Evolutionary conservation across 352 stramenopile species (phyloP), one percentile per base, ranked within the genome.

Genomic region (Plasmopara halstedii): DNA sequence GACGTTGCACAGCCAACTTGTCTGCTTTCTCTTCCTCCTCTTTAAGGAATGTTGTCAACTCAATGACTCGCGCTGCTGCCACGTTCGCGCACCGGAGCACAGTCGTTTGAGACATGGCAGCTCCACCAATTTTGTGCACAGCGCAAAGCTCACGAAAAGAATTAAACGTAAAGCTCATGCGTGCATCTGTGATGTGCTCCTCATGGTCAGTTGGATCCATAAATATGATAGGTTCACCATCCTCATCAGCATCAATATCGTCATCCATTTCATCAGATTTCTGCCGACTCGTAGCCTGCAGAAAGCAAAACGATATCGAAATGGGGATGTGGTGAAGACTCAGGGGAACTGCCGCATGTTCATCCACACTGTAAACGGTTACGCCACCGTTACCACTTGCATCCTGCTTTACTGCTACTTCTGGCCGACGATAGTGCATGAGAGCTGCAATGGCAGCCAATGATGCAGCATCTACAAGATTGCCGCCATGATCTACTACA

Each of bases 291-390:
- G 42, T 39, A 53, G 38, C 19, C 45, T 85, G 58, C 18, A 90
- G 44, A 27, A 90, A 87, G 62, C 76, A 82, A 45, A 97, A 98
- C n/a, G 88, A 97, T 41, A 97, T 83, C 18, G 85, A 96, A 33
- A 98, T 77, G n/a, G 94, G 94, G 26, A 95, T 90, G 70, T 98
- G 94, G 72, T 98, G 93, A 46, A 98, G 69, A 54, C 88, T 95
- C 22, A 98, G 64, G 17, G 92, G 88, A 26, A 96, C 77, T 43
- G 94, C 89, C 25, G 86, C 83, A 49, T 96, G 81, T 43, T 97
- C 85, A 42, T 88, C 80, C 38, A 88, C 69, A 62, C 60, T 83
- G 70, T 95, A 84, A 19, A 96, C 72, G 6, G 74, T 84, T 18
- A 84, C 49, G 15, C 40, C 43, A 46, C 46, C 50, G 22, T 36